These are phyloP conservation scores for Populus euphratica DNA, from an alignment of 345 rosid species.

Conservation along the genomic window DNA sequence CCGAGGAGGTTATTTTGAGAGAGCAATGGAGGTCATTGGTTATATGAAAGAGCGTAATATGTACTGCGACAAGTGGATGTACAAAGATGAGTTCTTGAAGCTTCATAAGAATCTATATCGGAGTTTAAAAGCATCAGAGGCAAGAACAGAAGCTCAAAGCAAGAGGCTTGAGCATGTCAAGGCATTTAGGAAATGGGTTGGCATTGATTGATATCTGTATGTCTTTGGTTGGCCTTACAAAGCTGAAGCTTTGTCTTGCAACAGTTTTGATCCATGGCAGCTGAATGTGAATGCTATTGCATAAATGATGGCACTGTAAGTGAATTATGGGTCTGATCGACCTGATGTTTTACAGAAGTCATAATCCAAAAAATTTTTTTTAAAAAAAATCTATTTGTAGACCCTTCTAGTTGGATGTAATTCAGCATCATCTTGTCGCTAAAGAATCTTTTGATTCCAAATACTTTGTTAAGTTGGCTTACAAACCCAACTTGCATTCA, in stretches of 20 bases:
- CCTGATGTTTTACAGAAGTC: neutral
- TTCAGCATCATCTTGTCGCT: neutral
- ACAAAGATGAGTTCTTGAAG: slow-evolving; percentile 61
- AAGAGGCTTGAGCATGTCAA: slow-evolving; percentile 59
- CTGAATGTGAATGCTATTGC: neutral
- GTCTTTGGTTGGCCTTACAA: neutral
- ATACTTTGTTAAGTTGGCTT: neutral
- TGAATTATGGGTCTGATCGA: neutral
- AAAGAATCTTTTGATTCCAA: neutral
- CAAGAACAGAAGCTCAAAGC: slow-evolving; percentile 60
- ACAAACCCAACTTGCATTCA: neutral
- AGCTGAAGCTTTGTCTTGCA: neutral
- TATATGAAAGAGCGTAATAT: slow-evolving; percentile 47
- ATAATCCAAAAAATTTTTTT: neutral
- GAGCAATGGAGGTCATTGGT: slow-evolving; percentile 69
- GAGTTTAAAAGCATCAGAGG: slow-evolving; percentile 49
- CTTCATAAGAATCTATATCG: slow-evolving; percentile 68
- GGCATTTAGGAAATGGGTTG: slow-evolving; percentile 60
- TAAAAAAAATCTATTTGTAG: neutral
- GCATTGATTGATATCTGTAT: slow-evolving; percentile 26
- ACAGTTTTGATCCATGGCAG: neutral
- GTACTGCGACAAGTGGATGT: slow-evolving; percentile 56
- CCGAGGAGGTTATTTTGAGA: slow-evolving; percentile 87
- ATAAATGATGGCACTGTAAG: neutral
- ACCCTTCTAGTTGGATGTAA: neutral